Conservation (phyloP, 2,329 filamentous ascomycete genomes). For the Paradendryphiella salina region DNA sequence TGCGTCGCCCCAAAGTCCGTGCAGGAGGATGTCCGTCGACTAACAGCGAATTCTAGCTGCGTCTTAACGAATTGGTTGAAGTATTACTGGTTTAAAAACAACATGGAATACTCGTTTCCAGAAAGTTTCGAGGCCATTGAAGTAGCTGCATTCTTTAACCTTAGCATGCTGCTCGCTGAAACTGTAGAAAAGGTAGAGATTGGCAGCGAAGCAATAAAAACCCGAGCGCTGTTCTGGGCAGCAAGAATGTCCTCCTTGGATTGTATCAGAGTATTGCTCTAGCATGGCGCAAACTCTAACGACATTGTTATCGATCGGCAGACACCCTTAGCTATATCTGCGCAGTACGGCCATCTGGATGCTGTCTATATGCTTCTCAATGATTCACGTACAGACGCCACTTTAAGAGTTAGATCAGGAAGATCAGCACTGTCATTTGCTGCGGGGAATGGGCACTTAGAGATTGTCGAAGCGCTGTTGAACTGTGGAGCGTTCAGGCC, state of each 20-base stretch:
- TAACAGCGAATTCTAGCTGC: conserved; percentile 17
- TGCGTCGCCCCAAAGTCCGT: conserved; percentile 14
- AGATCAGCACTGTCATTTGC: conserved; percentile 44
- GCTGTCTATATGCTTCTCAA: conserved; percentile 32
- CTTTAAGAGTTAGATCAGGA: conserved; percentile 21
- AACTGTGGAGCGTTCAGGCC: conserved; percentile 15
- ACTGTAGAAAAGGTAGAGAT: conserved; percentile 11
- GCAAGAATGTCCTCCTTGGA: conserved; percentile 29
- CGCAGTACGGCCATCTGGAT: conserved; percentile 34
- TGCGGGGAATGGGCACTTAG: conserved; percentile 37
- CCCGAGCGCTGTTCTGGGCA: conserved; percentile 40
- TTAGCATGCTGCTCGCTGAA: conserved; percentile 24
- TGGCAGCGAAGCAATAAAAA: neutral
- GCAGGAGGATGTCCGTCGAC: conserved; percentile 12
- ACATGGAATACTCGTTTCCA: conserved; percentile 26
- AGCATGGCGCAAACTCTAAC: conserved; percentile 21
- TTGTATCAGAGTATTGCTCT: conserved; percentile 24
- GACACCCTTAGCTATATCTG: conserved; percentile 37
- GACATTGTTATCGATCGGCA: conserved; percentile 19
- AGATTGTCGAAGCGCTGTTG: conserved; percentile 36
- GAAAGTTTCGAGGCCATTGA: conserved; percentile 27
- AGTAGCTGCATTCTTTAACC: conserved; percentile 43
- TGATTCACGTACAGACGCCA: conserved; percentile 30
- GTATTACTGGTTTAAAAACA: conserved; percentile 34
- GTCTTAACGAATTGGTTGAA: conserved; percentile 41